These are phyloP conservation scores for Trichoderma asperellum DNA, from an alignment of 2,329 filamentous ascomycete genomes.

Conservation along the genomic window DNA sequence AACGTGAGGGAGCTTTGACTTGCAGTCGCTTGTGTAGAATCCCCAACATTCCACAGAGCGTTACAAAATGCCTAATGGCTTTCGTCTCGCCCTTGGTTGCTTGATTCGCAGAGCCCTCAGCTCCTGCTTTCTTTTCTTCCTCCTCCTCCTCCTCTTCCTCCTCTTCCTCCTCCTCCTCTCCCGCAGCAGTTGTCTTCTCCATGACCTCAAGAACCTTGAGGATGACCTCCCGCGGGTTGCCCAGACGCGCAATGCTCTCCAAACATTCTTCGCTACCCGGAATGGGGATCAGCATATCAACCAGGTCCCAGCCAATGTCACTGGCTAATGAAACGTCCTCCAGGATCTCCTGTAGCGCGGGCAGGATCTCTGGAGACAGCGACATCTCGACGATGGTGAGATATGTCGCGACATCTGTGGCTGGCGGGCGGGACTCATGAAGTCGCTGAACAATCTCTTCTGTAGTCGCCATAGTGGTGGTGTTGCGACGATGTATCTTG, in stretches of 20 bases:
- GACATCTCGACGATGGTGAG: slow-evolving; percentile 78
- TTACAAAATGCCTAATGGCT: slow-evolving; percentile 61
- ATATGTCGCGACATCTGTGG: slow-evolving; percentile 73
- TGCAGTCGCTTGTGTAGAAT: slow-evolving; percentile 75
- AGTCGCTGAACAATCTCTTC: slow-evolving; percentile 52
- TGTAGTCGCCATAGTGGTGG: slow-evolving; percentile 39
- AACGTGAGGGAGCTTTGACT: slow-evolving; percentile 77
- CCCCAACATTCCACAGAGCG: slow-evolving; percentile 70
- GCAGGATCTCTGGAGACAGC: slow-evolving; percentile 67
- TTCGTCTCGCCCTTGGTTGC: slow-evolving; percentile 27
- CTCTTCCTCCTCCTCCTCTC: slow-evolving; percentile 16
- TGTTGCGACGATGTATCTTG: not conserved
- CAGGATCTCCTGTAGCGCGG: slow-evolving; percentile 68
- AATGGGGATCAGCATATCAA: slow-evolving; percentile 72
- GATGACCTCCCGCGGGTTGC: slow-evolving; percentile 81
- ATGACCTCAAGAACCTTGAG: slow-evolving; percentile 78
- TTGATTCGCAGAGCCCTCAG: slow-evolving; percentile 30
- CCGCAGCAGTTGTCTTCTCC: slow-evolving; percentile 51
- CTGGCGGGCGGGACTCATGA: slow-evolving; percentile 54
- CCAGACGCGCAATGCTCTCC: slow-evolving; percentile 73
- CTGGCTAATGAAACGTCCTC: slow-evolving; percentile 70
- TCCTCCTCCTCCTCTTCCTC: slow-evolving; percentile 2
- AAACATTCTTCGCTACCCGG: slow-evolving; percentile 72
- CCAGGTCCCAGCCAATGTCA: slow-evolving; percentile 83
- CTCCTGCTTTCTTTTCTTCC: slow-evolving; percentile 29